These are phyloP conservation scores for Arabis alpina DNA, from an alignment of 345 rosid species.

Conservation along the genomic window DNA sequence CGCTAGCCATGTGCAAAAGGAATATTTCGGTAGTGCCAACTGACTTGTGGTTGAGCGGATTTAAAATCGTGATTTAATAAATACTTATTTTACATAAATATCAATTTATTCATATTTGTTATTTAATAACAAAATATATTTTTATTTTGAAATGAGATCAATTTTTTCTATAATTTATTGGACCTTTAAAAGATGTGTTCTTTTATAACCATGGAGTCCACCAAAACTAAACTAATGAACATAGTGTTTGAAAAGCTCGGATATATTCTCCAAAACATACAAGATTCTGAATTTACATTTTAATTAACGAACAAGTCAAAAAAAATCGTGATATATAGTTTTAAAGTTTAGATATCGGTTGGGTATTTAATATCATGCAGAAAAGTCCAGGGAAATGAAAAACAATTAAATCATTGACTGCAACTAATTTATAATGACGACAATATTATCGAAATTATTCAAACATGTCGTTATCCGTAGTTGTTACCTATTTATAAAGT, in stretches of 20 bases:
- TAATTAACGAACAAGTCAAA: too few relatives aligned
- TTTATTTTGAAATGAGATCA: too few relatives aligned
- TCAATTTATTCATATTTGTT: neutral
- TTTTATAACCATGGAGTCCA: neutral
- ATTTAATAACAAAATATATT: neutral
- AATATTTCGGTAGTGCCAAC: too few relatives aligned
- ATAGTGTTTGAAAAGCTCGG: neutral
- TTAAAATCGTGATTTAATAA: too few relatives aligned
- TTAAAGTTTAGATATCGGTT: neutral
- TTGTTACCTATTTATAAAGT: too few relatives aligned
- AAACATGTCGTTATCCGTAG: too few relatives aligned
- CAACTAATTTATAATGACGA: slow-evolving; percentile 1
- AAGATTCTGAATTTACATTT: neutral
- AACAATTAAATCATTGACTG: slow-evolving; percentile 3
- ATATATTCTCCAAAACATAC: neutral
- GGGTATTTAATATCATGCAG: slow-evolving; percentile 13
- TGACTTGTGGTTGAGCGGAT: too few relatives aligned
- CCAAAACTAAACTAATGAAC: neutral
- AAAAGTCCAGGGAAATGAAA: slow-evolving; percentile 31
- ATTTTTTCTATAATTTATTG: neutral
- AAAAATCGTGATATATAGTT: too few relatives aligned
- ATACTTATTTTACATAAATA: neutral
- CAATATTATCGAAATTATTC: too few relatives aligned
- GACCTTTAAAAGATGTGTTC: neutral
- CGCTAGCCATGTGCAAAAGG: too few relatives aligned